A percentile compares a stretch with the other conserved stretches of the same genome.
These are phyloP conservation scores for Pholiota conissans DNA, from an alignment of 768 basidiomycete genomes.

Conservation along the genomic window DNA sequence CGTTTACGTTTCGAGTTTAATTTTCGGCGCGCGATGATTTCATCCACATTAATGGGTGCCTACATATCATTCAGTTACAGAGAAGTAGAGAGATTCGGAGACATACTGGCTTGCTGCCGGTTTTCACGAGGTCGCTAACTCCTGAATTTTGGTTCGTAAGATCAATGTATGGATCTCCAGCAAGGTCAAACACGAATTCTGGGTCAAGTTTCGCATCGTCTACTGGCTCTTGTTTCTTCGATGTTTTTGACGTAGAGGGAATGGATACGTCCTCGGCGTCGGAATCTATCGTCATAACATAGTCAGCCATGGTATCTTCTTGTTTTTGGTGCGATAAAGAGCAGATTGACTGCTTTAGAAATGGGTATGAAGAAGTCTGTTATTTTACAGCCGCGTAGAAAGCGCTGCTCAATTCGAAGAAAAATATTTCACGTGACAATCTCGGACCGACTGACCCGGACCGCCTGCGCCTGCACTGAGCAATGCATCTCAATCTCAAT, in stretches of 20 bases:
- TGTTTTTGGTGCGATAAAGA: neutral
- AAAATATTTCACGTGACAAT: conserved; percentile 8
- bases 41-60: conserved; percentile 86
- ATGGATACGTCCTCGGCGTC: conserved; percentile 58
- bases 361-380: no score
- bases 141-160: conserved; percentile 41
- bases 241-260: conserved; percentile 20
- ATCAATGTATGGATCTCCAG: conserved; percentile 68
- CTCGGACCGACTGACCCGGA: neutral
- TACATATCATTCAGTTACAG: conserved; percentile 25
- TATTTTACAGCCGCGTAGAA: no score
- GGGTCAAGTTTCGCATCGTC: conserved; percentile 73
- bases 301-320: conserved; percentile 48
- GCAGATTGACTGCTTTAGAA: no score
- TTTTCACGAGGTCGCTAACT: conserved; percentile 59
- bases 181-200: conserved; percentile 80
- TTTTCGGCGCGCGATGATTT: conserved; percentile 81
- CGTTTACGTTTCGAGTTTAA: conserved; percentile 68
- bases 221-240: conserved; percentile 24
- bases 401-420: neutral
- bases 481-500: no score
- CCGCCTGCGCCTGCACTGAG: no score
- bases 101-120: conserved; percentile 62
- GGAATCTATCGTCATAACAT: conserved; percentile 84
- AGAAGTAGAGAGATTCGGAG: conserved; percentile 2